A percentile compares a stretch with the other conserved stretches of the same genome.
Evolutionary conservation across 2,329 filamentous ascomycete species (phyloP).

Genomic region (Stylonectria norvegica): DNA sequence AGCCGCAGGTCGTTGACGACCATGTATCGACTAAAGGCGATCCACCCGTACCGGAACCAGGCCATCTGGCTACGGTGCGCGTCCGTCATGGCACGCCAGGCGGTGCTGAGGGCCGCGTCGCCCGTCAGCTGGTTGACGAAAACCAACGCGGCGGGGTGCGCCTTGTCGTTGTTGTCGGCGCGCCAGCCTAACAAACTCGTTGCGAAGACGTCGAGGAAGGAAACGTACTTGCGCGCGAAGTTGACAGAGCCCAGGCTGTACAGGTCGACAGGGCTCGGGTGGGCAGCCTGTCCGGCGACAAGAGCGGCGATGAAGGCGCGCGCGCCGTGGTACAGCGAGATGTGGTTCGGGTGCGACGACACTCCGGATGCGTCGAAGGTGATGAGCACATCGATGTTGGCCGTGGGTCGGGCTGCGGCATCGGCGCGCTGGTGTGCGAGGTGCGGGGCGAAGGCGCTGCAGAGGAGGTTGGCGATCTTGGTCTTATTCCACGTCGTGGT

Average conservation of each 20-base stretch:
- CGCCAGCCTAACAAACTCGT: conserved; percentile 56
- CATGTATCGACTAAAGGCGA: conserved; percentile 89
- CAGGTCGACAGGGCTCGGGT: conserved; percentile 71
- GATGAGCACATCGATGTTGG: conserved; percentile 74
- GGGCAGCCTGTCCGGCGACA: conserved; percentile 60
- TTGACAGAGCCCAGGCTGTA: conserved; percentile 78
- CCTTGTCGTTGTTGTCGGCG: conserved; percentile 30
- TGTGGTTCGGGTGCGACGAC: conserved; percentile 90
- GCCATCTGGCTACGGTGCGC: conserved; percentile 96
- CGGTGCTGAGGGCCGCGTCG: conserved; percentile 49
- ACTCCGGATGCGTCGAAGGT: conserved; percentile 86
- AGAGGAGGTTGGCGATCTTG: conserved; percentile 67
- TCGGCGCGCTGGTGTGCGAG: conserved; percentile 38
- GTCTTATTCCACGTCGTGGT: conserved; percentile 69
- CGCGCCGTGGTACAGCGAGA: conserved; percentile 80
- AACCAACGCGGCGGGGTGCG: conserved; percentile 57
- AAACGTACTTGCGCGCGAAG: conserved; percentile 75
- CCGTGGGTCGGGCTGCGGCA: conserved; percentile 37
- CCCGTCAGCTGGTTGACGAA: conserved; percentile 69
- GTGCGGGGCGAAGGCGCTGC: conserved; percentile 69
- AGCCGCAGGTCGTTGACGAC: conserved; percentile 80
- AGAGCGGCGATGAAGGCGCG: conserved; percentile 66
- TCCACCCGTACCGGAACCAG: conserved; percentile 98
- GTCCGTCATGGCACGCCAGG: conserved; percentile 81
- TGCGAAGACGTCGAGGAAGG: conserved; percentile 69